A percentile compares a stretch with the other conserved stretches of the same genome.
These are phyloP conservation scores for Pleurotus giganteus DNA, from an alignment of 768 basidiomycete genomes.

Conservation along the genomic window DNA sequence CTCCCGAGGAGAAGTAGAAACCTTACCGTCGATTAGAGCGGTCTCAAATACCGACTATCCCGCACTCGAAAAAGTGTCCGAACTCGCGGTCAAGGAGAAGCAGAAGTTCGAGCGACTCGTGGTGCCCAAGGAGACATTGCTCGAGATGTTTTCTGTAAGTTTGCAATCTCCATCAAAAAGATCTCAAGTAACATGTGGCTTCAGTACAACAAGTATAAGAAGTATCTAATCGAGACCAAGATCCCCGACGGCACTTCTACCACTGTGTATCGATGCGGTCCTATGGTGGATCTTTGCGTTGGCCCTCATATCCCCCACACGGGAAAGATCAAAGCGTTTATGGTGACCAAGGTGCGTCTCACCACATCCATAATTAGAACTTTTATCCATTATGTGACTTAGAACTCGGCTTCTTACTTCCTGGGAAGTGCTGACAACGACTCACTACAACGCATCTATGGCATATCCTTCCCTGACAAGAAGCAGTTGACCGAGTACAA, in stretches of 20 bases:
- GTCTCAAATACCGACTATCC: constrained; percentile 85
- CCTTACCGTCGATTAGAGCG: constrained; percentile 42
- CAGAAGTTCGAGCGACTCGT: constrained; percentile 96
- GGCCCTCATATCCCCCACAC: constrained; percentile 99
- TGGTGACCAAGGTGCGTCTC: constrained; percentile 81
- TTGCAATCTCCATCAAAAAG: not conserved
- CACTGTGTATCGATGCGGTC: constrained; percentile 97
- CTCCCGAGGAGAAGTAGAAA: not conserved
- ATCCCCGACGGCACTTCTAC: constrained; percentile 95
- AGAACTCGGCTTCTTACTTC: constrained; percentile 99
- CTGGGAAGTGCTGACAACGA: constrained; percentile 92
- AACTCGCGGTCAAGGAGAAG: constrained; percentile 90
- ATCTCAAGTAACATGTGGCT: constrained; percentile 8
- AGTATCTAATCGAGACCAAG: constrained; percentile 92
- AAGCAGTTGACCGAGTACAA: constrained; percentile 96
- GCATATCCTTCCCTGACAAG: constrained; percentile 98
- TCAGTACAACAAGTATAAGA: constrained; percentile 99
- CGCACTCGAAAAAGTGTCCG: constrained; percentile 83
- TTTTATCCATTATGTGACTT: constrained; percentile 1
- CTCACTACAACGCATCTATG: constrained; percentile 93
- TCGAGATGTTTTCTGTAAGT: constrained; percentile 93
- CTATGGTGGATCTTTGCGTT: constrained; percentile 96
- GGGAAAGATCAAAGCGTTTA: constrained; percentile 95
- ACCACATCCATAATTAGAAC: not conserved
- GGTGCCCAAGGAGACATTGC: constrained; percentile 89